phyloP scores from a whole-genome alignment of 164 flowering plant species.

The Tinospora cordifolia region DNA sequence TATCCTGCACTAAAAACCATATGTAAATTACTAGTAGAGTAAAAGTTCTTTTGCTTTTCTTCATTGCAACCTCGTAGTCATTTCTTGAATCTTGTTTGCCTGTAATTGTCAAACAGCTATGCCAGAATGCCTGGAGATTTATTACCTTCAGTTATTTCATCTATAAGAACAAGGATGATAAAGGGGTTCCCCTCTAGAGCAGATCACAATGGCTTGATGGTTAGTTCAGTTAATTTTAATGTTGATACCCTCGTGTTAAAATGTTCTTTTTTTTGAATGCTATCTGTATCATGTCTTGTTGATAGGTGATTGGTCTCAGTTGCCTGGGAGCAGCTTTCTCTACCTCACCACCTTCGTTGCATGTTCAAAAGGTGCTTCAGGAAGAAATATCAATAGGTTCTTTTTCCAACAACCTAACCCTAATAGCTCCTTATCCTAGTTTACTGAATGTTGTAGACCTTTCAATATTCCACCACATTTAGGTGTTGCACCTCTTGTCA shows the following conservation, averaged over 20 bases:
- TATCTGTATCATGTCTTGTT: slow-evolving; percentile 5
- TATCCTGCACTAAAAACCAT: no score
- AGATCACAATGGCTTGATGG: slow-evolving; percentile 70
- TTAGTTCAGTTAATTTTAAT: slow-evolving; percentile 28
- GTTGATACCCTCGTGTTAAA: neutral
- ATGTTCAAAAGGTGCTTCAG: slow-evolving; percentile 52
- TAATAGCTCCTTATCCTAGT: neutral
- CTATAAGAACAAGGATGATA: slow-evolving; percentile 37
- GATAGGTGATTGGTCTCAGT: slow-evolving; percentile 57
- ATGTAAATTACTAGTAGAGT: no score
- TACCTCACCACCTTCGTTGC: slow-evolving; percentile 51
- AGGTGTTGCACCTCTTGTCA: no score
- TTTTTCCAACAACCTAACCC: slow-evolving; percentile 1
- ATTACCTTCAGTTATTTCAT: slow-evolving; percentile 53
- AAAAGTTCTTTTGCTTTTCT: neutral
- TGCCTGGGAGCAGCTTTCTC: slow-evolving; percentile 78
- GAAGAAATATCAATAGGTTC: slow-evolving; percentile 57
- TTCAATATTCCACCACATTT: neutral
- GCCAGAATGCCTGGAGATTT: slow-evolving; percentile 77
- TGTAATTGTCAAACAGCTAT: slow-evolving; percentile 42
- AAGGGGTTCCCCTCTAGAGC: slow-evolving; percentile 44
- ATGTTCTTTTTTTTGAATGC: slow-evolving; percentile 3
- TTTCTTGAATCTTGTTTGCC: slow-evolving; percentile 3
- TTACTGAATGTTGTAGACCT: neutral
- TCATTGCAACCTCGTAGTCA: neutral